A percentile compares a stretch with the other conserved stretches of the same genome.
phyloP scores from a whole-genome alignment of 805 yeast species.

The Cyberlindnera euphorbiiphila region DNA sequence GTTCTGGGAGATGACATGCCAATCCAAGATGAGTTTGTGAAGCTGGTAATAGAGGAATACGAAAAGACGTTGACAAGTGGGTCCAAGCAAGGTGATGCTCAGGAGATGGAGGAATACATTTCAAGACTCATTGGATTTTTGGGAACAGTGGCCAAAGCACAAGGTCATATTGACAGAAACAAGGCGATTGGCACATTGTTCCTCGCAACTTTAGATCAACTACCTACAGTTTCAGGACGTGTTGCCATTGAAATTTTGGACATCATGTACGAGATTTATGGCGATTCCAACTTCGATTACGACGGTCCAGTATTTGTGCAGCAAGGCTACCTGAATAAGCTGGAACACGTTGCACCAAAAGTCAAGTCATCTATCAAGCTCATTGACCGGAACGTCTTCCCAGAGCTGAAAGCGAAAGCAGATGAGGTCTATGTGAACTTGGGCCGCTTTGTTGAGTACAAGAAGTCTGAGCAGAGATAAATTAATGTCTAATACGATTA shows the following conservation, averaged over 20 bases:
- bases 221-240: conserved; percentile 32
- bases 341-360: conserved; percentile 42
- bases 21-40: conserved; percentile 29
- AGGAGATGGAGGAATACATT: conserved; percentile 36
- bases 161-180: conserved; percentile 43
- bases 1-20: conserved; percentile 21
- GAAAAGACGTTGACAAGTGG: conserved; percentile 13
- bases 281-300: conserved; percentile 64
- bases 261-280: conserved; percentile 71
- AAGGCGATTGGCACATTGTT: conserved; percentile 43
- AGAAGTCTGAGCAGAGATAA: conserved; percentile 39
- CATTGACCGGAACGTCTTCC: conserved; percentile 61
- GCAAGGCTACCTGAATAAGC: conserved; percentile 39
- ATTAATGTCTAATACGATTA: too few species aligned
- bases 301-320: conserved; percentile 65
- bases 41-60: conserved; percentile 23
- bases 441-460: conserved; percentile 75
- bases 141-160: conserved; percentile 44
- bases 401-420: conserved; percentile 55
- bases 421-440: conserved; percentile 67
- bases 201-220: conserved; percentile 27
- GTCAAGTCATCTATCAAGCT: conserved; percentile 52
- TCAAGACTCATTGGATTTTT: conserved; percentile 48
- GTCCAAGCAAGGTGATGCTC: conserved; percentile 18
- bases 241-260: conserved; percentile 59